Evolutionary conservation across 768 basidiomycete genomes (phyloP), one percentile per base, ranked within the genome.

Genomic region (Ramaria rubella): DNA sequence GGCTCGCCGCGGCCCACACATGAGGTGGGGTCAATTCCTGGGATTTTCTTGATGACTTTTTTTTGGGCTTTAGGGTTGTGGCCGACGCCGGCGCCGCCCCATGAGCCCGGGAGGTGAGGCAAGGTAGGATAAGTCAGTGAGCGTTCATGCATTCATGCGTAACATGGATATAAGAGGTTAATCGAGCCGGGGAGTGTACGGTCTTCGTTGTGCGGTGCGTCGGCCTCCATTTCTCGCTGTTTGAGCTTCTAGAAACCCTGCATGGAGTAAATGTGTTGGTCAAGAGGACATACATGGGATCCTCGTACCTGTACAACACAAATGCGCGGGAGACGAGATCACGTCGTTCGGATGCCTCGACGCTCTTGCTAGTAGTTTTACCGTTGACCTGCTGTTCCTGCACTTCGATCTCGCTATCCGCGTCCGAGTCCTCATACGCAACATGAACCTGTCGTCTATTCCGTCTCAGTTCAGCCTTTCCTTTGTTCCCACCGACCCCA

Each of bases 171-270:
- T 42, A 63, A 50, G 29, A 48, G 34, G 73, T 84, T 59, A 68
- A 94, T 93, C 96, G 96, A 99, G 30, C 96, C 96, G 40, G 94
- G 85, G 24, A 98, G 79, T 2, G 94, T 92, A 2, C 84, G 90
- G 66, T 99, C 94, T 26, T 94, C 80, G 59, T 90, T 86, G 38
- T 75, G 77, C 0, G 96, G 94, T 1, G 94, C 94, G 67, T 97
- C 94, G 21, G 79, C 81, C 40, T 89, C 86, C 17, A 91, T 84
- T 71, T 94, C 91, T 43, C 78, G 77, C 48, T 80, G 78, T 69
- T 98, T 98, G 34, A 83, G 81, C 58, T 85, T 86, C 61, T 83
- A 86, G 65, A 99, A 99, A 54, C 87, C 86, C 91, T 94, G 63
- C 4, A 44, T 15, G 24, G 3, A 36, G 24, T 15, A 38, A 14